Base-by-base conservation (phyloP, 2,329 filamentous ascomycete genomes). In the Penicillium olsonii region DNA sequence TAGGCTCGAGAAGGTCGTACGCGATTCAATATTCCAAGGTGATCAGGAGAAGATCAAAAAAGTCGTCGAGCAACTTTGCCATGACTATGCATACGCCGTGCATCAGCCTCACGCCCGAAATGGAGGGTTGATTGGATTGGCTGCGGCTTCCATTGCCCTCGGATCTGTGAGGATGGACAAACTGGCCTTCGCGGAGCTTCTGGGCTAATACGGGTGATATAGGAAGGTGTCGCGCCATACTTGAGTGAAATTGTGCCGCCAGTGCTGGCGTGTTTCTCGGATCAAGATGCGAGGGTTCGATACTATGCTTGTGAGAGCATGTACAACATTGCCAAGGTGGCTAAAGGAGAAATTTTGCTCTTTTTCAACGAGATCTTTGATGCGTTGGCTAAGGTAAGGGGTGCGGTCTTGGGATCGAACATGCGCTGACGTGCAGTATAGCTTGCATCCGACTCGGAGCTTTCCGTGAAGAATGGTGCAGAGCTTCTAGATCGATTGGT, bases 281-380 rank as follows among this genome's bases (percentile, higher is more conserved):
- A 99, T 62, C 94, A 97, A 76, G 94, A 99, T 87, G 92, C 94
- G 22, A 84, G 94, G 50, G 94, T 97, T 26, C 84, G 94, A 57
- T 99, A 99, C 72, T 99, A 99, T 74, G 94, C 94, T 19, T 99
- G 94, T 74, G 94, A 99, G 77, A 95, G 92, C 71, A 99, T 99
- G 94, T 99, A 99, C 76, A 99, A 99, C 73, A 99, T 99, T 67
- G 92, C 94, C 66, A 99, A 99, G 75, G 94, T 99, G 40, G 94
- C 92, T 53, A 99, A 99, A 74, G 94, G 95, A 31, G 94, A 99
- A 73, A 94, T 99, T 17, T 74, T 99, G 57, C 83, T 95, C 34
- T 99, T 96, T 77, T 99, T 99, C 74, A 99, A 99, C 73, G 88
- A 95, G 64, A 94, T 99, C 56, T 99, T 99, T 67, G 94, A 99